phyloP scores from a whole-genome alignment of 2,329 filamentous ascomycete genomes.

The Atkinsonella hypoxylon region DNA sequence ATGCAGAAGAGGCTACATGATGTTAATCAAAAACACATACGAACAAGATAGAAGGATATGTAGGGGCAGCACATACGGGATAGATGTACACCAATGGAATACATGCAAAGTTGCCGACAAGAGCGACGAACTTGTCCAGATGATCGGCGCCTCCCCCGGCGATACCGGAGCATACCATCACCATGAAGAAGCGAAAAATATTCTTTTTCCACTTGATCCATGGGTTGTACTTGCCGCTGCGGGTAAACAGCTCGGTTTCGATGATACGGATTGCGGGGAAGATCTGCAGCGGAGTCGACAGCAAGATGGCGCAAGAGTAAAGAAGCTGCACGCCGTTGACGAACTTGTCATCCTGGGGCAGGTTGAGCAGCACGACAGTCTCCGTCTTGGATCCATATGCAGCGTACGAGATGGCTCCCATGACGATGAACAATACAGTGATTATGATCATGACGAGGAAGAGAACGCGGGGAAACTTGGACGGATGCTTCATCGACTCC shows the following conservation, averaged over 20 bases:
- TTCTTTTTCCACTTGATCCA: slow-evolving; percentile 99
- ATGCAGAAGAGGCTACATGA: slow-evolving; percentile 73
- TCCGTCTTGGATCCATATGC: slow-evolving; percentile 92
- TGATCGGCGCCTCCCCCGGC: slow-evolving; percentile 89
- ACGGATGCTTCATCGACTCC: slow-evolving; percentile 85
- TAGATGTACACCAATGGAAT: slow-evolving; percentile 97
- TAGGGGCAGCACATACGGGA: slow-evolving; percentile 53
- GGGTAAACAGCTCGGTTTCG: slow-evolving; percentile 85
- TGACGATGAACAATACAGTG: slow-evolving; percentile 77
- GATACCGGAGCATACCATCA: slow-evolving; percentile 72
- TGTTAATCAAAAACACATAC: background rate
- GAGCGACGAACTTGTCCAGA: slow-evolving; percentile 91
- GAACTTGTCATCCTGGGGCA: slow-evolving; percentile 88
- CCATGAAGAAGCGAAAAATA: slow-evolving; percentile 84
- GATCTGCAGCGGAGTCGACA: slow-evolving; percentile 91
- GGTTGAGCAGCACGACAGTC: slow-evolving; percentile 90
- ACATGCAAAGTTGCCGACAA: slow-evolving; percentile 95
- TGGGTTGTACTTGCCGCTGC: slow-evolving; percentile 93
- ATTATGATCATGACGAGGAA: slow-evolving; percentile 91
- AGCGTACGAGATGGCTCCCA: slow-evolving; percentile 89
- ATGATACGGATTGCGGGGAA: slow-evolving; percentile 97
- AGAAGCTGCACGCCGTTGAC: slow-evolving; percentile 95
- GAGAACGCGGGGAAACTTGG: slow-evolving; percentile 83
- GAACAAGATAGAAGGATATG: background rate
- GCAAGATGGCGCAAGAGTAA: slow-evolving; percentile 92